phyloP scores from a whole-genome alignment of 2,329 filamentous ascomycete species.

The Pestalotiopsis sp. region DNA sequence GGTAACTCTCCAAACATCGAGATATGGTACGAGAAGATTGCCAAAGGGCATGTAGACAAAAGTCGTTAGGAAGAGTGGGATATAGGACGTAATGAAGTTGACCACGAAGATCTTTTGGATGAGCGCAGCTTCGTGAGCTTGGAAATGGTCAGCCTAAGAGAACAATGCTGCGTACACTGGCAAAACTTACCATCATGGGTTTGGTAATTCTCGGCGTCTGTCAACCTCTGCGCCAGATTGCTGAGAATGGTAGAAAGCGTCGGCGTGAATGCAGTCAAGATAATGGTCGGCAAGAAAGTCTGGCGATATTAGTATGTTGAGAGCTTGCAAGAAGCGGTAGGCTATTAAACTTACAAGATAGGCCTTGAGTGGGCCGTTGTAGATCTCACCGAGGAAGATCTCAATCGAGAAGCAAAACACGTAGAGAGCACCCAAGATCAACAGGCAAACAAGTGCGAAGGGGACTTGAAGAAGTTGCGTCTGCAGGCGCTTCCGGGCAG shows the following conservation, averaged over 20 bases:
- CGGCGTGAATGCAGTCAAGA: conserved; percentile 81
- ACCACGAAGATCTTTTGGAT: conserved; percentile 93
- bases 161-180: neutral
- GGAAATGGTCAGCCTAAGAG: conserved; percentile 19
- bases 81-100: conserved; percentile 95
- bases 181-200: conserved; percentile 64
- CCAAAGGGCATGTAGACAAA: conserved; percentile 96
- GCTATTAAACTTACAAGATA: conserved; percentile 62
- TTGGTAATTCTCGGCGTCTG: conserved; percentile 87
- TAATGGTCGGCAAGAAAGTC: conserved; percentile 84
- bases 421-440: conserved; percentile 78
- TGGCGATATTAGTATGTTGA: conserved; percentile 33
- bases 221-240: conserved; percentile 73
- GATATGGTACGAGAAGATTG: conserved; percentile 76
- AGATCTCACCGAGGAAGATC: conserved; percentile 93
- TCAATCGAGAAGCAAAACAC: conserved; percentile 87
- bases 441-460: conserved; percentile 73
- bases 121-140: conserved; percentile 77
- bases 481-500: conserved; percentile 70
- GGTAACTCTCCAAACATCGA: conserved; percentile 76
- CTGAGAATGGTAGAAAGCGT: conserved; percentile 76
- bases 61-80: conserved; percentile 86
- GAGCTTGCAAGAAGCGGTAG: neutral
- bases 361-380: conserved; percentile 82
- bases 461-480: conserved; percentile 81